Evolutionary conservation across 306 rosid species (phyloP), one percentile per base, ranked within the genome.

Genomic region (Cucumis cinereus): DNA sequence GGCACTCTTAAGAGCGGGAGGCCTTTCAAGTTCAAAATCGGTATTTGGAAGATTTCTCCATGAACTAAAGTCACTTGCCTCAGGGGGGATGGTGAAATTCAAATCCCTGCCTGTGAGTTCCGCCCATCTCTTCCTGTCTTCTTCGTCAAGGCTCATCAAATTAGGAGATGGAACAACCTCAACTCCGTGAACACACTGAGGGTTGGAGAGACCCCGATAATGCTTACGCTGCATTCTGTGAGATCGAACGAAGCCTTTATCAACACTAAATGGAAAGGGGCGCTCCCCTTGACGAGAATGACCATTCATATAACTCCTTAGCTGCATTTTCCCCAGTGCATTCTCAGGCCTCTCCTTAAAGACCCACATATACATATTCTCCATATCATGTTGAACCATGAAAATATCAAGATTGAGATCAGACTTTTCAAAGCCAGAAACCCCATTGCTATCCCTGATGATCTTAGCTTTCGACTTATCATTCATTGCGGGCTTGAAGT

Each of bases 351-450:
- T 87, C 80, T 89, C 96, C 91, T 93, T 93, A 85, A 93, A 93
- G 78, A 89, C 97, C 98, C 98, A 93, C 98, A 93, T 93, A 82
- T 93, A 93, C 98, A 93, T 89, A 73, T 93, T 93, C 78, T 93
- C 98, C 98, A 93, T 89, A 87, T 93, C 98, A 63, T 93, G 98
- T 71, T 93, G 98, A 55, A 93, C 98, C 94, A 93, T 86, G 76
- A 93, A 93, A 73, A 88, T 87, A 79, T 93, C 97, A 1, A 91
- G 87, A 85, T 90, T 93, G 52, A 93, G 97, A 85, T 93, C 98
- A 36, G 96, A 83, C 73, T 91, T 93, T 36, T 89, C 93, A 19
- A 89, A 89, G 75, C 98, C 98, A 0, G 93, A 77, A 24, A 88
- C 84, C 13, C 93, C 96, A 11, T 89, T 89, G 83, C 88, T 80